Evolutionary conservation across 768 basidiomycete genomes (phyloP).

Genomic region (Russula abietina): DNA sequence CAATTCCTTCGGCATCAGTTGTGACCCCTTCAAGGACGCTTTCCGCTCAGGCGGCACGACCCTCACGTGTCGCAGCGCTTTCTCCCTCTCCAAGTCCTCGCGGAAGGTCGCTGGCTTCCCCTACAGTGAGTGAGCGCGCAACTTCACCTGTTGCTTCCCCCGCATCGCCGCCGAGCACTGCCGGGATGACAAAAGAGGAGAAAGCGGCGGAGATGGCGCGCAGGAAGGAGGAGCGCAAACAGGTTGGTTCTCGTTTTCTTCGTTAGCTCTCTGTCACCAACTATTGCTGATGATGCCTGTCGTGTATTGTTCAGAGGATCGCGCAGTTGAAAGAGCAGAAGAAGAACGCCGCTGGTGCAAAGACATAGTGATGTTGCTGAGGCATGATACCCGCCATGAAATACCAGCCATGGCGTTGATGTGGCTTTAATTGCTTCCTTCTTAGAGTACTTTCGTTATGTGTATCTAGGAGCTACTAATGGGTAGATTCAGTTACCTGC

Average conservation of each 20-base stretch:
- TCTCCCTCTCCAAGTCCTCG: conserved; percentile 7
- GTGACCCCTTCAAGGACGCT: background rate
- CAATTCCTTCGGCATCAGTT: too few relatives aligned
- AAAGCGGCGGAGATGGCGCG: conserved; percentile 90
- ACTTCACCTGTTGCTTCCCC: conserved; percentile 25
- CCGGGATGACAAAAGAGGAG: conserved; percentile 76
- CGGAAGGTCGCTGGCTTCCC: conserved; percentile 13
- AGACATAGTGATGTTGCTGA: background rate
- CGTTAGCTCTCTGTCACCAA: background rate
- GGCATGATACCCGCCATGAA: too few relatives aligned
- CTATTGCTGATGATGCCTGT: background rate
- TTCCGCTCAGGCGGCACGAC: background rate
- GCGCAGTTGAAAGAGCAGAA: conserved; percentile 79
- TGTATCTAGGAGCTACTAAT: background rate
- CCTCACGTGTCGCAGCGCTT: background rate
- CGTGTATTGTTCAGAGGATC: conserved; percentile 47
- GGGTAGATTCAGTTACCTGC: too few relatives aligned
- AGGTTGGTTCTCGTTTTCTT: conserved; percentile 42
- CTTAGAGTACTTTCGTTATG: background rate
- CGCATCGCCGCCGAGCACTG: conserved; percentile 32
- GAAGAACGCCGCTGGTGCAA: conserved; percentile 38
- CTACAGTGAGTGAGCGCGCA: conserved; percentile 23
- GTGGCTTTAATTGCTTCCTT: background rate
- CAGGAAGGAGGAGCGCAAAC: conserved; percentile 86
- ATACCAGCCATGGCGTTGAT: background rate